Conservation (phyloP, 176 grass and related monocot genomes). For the Zizania latifolia region DNA sequence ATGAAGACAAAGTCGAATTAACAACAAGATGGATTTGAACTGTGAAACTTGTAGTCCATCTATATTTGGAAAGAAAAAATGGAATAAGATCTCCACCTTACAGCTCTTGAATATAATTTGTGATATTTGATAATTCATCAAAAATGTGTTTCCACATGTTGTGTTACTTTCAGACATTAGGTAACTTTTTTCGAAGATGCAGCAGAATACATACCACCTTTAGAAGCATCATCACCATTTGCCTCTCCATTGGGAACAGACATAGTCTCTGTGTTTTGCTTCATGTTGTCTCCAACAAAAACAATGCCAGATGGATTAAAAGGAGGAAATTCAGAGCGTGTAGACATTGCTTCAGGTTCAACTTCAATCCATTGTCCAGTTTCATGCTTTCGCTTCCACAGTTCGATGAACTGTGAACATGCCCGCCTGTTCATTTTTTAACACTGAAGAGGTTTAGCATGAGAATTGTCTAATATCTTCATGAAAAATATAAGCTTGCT, state of each 20-base stretch:
- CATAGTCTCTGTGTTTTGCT: constrained; percentile 32
- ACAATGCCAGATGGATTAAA: constrained; percentile 75
- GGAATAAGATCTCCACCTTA: neutral
- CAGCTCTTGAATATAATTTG: neutral
- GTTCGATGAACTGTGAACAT: constrained; percentile 67
- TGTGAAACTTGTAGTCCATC: neutral
- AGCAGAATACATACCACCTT: constrained; percentile 48
- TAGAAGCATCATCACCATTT: constrained; percentile 56
- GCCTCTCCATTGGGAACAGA: constrained; percentile 40
- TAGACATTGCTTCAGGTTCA: constrained; percentile 87
- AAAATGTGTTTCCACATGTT: neutral
- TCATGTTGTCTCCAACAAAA: constrained; percentile 59
- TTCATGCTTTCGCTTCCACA: constrained; percentile 98
- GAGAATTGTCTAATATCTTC: constrained; percentile 6
- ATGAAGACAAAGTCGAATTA: neutral
- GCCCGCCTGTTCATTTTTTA: constrained; percentile 66
- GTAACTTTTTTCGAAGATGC: neutral
- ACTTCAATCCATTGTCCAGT: constrained; percentile 98
- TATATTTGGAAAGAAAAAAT: neutral
- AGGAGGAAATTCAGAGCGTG: constrained; percentile 80
- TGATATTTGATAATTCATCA: neutral
- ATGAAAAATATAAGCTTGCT: neutral
- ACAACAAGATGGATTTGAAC: constrained; percentile 6
- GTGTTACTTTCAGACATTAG: neutral
- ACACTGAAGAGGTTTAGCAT: constrained; percentile 15